Conservation (phyloP, 306 rosid genomes). For the Fagus sylvatica region DNA sequence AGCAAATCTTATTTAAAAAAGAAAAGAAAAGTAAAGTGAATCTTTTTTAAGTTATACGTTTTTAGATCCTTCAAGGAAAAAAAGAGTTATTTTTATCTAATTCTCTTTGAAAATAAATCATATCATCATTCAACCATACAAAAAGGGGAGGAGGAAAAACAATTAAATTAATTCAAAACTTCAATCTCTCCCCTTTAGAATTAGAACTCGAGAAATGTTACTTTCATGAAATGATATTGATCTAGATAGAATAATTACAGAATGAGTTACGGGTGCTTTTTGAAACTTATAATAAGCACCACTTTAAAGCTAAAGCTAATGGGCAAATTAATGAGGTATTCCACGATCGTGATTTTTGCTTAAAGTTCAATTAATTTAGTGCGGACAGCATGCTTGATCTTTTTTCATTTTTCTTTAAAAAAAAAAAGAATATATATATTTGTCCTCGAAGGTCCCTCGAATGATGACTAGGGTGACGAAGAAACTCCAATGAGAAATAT, state of each 20-base stretch:
- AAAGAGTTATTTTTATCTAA: too few relatives aligned
- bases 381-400: constrained; percentile 7
- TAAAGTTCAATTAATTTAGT: constrained; percentile 28
- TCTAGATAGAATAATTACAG: too few relatives aligned
- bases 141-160: too few relatives aligned
- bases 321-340: constrained; percentile 12
- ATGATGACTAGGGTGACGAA: neutral
- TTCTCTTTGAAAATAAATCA: too few relatives aligned
- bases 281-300: constrained; percentile 28
- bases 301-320: constrained; percentile 21
- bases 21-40: too few relatives aligned
- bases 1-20: too few relatives aligned
- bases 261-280: neutral
- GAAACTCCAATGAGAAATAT: too few relatives aligned
- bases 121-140: too few relatives aligned
- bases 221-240: too few relatives aligned
- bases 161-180: neutral
- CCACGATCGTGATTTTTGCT: constrained; percentile 22
- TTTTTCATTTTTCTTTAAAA: too few relatives aligned
- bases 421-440: neutral
- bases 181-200: neutral
- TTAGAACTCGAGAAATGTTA: neutral
- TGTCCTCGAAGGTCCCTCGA: neutral
- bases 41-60: too few relatives aligned
- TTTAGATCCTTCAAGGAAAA: too few relatives aligned